These are phyloP conservation scores for Saccharomycopsis synnaedendra DNA, from an alignment of 805 yeast species.

Conservation along the genomic window DNA sequence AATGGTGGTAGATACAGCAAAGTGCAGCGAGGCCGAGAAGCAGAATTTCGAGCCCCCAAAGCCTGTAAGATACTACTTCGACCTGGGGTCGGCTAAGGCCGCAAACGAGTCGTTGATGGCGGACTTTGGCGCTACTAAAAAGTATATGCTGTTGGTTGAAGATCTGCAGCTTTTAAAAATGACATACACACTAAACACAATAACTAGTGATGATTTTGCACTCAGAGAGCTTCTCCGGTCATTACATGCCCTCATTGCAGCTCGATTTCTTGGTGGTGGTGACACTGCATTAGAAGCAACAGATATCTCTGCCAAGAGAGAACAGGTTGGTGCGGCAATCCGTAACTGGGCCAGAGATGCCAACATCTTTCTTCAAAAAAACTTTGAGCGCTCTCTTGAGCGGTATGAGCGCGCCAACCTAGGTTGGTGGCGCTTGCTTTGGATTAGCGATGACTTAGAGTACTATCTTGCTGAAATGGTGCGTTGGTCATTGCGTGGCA, in stretches of 20 bases:
- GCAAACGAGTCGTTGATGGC: constrained; percentile 15
- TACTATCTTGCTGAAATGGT: constrained; percentile 13
- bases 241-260: constrained; percentile 3
- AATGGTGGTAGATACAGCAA: constrained; percentile 4
- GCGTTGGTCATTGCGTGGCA: constrained; percentile 1
- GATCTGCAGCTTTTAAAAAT: constrained; percentile 10
- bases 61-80: not conserved
- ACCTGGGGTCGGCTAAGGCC: constrained; percentile 6
- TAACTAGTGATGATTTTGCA: constrained; percentile 2
- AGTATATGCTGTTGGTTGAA: constrained; percentile 7
- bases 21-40: not conserved
- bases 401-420: constrained; percentile 5
- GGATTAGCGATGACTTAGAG: constrained; percentile 13
- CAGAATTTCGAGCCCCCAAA: not conserved
- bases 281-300: not conserved
- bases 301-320: not conserved
- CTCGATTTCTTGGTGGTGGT: constrained; percentile 1
- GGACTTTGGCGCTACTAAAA: constrained; percentile 11
- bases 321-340: constrained; percentile 5
- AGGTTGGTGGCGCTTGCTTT: constrained; percentile 12
- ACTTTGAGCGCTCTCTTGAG: not conserved
- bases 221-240: constrained; percentile 6
- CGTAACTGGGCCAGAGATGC: constrained; percentile 11
- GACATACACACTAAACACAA: constrained; percentile 7
- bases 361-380: constrained; percentile 8